Conservation (phyloP, 805 yeast species). For the Sporopachydermia quercuum region DNA sequence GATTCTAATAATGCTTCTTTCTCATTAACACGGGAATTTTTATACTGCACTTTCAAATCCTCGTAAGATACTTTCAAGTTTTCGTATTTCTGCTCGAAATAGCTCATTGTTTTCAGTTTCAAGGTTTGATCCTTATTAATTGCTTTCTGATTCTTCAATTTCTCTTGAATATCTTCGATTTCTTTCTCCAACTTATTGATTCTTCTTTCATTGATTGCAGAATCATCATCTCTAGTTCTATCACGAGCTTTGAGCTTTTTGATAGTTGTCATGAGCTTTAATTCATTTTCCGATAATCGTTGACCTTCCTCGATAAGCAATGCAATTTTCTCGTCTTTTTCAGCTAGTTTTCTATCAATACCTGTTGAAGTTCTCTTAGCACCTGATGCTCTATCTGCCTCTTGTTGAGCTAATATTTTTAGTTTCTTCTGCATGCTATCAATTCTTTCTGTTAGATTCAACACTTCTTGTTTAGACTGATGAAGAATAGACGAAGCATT, state of each 20-base stretch:
- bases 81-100: conserved; percentile 6
- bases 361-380: conserved; percentile 6
- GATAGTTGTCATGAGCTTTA: conserved; percentile 49
- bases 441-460: conserved; percentile 7
- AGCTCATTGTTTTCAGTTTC: conserved; percentile 1
- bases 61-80: conserved; percentile 7
- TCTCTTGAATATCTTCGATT: conserved; percentile 22
- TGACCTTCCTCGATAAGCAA: conserved; percentile 67
- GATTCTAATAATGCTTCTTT: not conserved
- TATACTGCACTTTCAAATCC: conserved; percentile 2
- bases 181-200: conserved; percentile 22
- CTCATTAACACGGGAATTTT: not conserved
- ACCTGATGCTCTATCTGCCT: not conserved
- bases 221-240: conserved; percentile 21
- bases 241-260: conserved; percentile 42
- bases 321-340: conserved; percentile 47
- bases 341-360: conserved; percentile 19
- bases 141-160: conserved; percentile 8
- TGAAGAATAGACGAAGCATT: not conserved
- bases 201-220: conserved; percentile 15
- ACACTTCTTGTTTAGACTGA: conserved; percentile 2
- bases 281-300: conserved; percentile 53
- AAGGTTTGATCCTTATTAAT: not conserved
- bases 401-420: not conserved
- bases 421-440: conserved; percentile 3